Percentiles rank a stretch among this genome's conserved stretches.
Conservation (phyloP, 176 grass and related monocot genomes). For the Aegilops speltoides region DNA sequence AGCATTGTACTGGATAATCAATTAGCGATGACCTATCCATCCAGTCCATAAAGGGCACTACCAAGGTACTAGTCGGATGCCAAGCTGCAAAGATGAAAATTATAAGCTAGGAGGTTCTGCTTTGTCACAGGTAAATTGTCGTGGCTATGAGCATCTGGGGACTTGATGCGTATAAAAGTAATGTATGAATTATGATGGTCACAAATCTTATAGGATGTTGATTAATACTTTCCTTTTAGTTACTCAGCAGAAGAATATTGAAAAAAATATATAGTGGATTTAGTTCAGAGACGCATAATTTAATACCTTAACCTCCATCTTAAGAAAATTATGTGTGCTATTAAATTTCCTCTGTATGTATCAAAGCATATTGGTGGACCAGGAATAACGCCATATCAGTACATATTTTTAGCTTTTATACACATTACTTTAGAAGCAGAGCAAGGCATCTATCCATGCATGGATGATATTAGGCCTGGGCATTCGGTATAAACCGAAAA, state of each 20-base stretch:
- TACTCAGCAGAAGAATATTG: not conserved
- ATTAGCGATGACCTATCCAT: not conserved
- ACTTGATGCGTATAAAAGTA: not conserved
- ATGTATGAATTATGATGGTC: not conserved
- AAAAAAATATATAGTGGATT: not conserved
- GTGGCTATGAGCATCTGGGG: not conserved
- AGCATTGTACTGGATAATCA: not conserved
- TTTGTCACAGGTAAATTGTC: not conserved
- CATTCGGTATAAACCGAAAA: too few relatives aligned
- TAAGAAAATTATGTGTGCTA: not conserved
- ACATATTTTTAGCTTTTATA: not conserved
- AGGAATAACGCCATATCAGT: not conserved
- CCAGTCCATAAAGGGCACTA: not conserved
- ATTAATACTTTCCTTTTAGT: not conserved
- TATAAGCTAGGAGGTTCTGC: not conserved
- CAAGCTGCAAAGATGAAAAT: not conserved
- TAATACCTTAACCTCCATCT: not conserved
- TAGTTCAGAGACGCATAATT: not conserved
- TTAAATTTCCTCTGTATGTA: not conserved
- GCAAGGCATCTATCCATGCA: too few relatives aligned
- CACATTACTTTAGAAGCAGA: not conserved
- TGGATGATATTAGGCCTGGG: too few relatives aligned
- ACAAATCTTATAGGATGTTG: not conserved
- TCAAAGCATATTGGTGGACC: not conserved
- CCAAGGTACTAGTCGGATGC: not conserved